A percentile compares a stretch with the other conserved stretches of the same genome.
Evolutionary conservation across 148 eudicot species (phyloP).

Genomic region (Persicaria maculosa): DNA sequence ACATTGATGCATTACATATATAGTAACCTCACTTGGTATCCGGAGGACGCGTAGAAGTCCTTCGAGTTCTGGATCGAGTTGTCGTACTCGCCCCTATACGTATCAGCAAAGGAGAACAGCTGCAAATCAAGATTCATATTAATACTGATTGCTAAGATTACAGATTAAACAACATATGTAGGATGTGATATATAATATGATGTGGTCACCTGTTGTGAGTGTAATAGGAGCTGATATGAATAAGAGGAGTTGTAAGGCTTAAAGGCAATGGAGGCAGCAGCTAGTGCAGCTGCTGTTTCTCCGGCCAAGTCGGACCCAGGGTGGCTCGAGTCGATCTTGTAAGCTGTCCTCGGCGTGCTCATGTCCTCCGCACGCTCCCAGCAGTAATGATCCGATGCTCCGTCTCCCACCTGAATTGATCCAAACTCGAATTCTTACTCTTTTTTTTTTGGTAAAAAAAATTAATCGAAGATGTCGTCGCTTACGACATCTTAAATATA

Average conservation of each 20-base stretch:
- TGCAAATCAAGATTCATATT: slow-evolving; percentile 23
- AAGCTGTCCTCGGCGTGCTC: slow-evolving; percentile 40
- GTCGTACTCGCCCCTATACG: slow-evolving; percentile 55
- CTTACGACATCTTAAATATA: too few relatives aligned
- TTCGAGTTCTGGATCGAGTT: slow-evolving; percentile 50
- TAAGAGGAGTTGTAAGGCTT: slow-evolving; percentile 29
- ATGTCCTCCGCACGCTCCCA: slow-evolving; percentile 64
- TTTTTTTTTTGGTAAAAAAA: too few relatives aligned
- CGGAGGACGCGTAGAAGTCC: slow-evolving; percentile 65
- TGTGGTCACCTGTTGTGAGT: slow-evolving; percentile 29
- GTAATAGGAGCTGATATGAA: slow-evolving; percentile 27
- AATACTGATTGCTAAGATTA: too few relatives aligned
- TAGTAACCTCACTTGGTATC: slow-evolving; percentile 42
- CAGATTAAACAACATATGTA: too few relatives aligned
- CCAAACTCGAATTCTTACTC: too few relatives aligned
- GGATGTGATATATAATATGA: too few relatives aligned
- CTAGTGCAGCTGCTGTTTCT: slow-evolving; percentile 48
- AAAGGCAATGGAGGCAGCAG: slow-evolving; percentile 41
- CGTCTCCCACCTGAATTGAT: slow-evolving; percentile 66
- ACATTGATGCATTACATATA: too few relatives aligned
- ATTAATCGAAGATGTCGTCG: too few relatives aligned
- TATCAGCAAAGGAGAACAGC: slow-evolving; percentile 81
- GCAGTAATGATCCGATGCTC: slow-evolving; percentile 41
- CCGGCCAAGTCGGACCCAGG: slow-evolving; percentile 50
- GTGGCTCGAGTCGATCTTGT: slow-evolving; percentile 29